Evolutionary conservation across 2,329 filamentous ascomycete genomes (phyloP), one percentile per base, ranked within the genome.

Genomic region (Tolypocladium ovalisporum): DNA sequence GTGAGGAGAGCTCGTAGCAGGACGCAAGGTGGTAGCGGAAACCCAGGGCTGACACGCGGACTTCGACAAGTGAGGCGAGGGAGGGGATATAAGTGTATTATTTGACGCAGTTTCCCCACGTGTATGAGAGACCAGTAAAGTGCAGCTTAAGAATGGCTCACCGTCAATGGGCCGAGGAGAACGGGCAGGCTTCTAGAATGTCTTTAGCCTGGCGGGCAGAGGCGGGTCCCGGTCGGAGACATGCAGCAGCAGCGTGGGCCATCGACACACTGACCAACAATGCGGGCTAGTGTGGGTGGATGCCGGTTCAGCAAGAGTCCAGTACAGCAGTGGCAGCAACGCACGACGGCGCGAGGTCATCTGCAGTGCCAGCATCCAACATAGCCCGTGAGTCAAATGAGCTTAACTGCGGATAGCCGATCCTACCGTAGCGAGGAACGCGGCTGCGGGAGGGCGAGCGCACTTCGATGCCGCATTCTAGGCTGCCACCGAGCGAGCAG

Each of bases 151-250:
- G 52, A 42, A 54, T 22, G 52, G 52, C 52, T 42, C 36, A 22
- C 24, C 17, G 19, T 22, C 29, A 10, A 36, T 7, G 36, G 37
- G 35, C 36, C 36, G 52, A 54, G 29, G 36, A 15, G 10, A 32
- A 29, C 19, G 24, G 52, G 39, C 39, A 47, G 54, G 37, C 54
- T 55, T 55, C 54, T 55, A 47, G 54, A 55, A 55, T 32, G 39
- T 44, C 37, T 54, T n/a, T 39, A 54, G 52, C n/a, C 24, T 10
- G 53, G 27, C 36, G 39, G 54, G 54, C 32, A 40, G 39, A 55
- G 54, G 54, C 39, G 39, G 39, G 54, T 24, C 54, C 54, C 54
- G n/a, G n/a, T 24, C 40, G 54, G 47, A 15, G 39, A 47, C 53
- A 54, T 54, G 15, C 27, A 35, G 39, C 27, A 27, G 15, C 36